Percentiles rank a stretch among this genome's conserved stretches.
Evolutionary conservation across 2,329 filamentous ascomycete species (phyloP).

Genomic region (Trichoderma koningii): DNA sequence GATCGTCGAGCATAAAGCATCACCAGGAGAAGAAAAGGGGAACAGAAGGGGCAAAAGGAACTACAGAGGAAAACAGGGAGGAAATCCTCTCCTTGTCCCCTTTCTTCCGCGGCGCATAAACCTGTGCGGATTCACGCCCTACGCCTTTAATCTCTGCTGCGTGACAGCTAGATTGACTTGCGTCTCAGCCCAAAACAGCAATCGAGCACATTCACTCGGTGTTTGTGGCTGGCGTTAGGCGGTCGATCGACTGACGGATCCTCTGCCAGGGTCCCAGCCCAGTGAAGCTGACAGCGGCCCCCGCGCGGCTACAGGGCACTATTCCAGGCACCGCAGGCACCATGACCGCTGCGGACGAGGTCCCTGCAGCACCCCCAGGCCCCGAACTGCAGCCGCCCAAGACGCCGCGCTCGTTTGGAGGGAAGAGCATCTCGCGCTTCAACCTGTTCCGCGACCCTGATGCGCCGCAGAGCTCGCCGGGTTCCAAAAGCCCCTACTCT

Average conservation of each 20-base stretch:
- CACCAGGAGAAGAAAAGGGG: background rate
- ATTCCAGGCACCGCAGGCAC: background rate
- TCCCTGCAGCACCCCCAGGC: slow-evolving; percentile 25
- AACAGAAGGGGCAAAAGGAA: background rate
- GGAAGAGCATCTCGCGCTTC: slow-evolving; percentile 42
- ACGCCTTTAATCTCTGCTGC: slow-evolving; percentile 20
- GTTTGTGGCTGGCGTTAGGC: background rate
- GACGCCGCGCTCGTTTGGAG: slow-evolving; percentile 39
- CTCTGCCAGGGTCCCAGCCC: slow-evolving; percentile 8
- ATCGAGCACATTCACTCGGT: slow-evolving; percentile 4
- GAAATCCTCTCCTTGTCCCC: background rate
- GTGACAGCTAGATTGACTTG: slow-evolving; percentile 10
- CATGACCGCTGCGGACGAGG: slow-evolving; percentile 30
- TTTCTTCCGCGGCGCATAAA: background rate
- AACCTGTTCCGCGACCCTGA: slow-evolving; percentile 37
- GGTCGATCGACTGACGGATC: slow-evolving; percentile 20
- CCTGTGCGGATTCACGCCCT: background rate
- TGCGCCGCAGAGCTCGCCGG: slow-evolving; percentile 25
- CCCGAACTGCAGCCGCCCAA: slow-evolving; percentile 30
- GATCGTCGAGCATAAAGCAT: background rate
- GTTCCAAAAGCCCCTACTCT: slow-evolving; percentile 29
- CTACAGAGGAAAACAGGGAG: background rate
- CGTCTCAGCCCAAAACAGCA: slow-evolving; percentile 11
- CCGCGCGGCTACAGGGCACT: background rate
- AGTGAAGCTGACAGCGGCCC: slow-evolving; percentile 18